Conservation (phyloP, 495 filamentous ascomycete species). For the Daldinia concentrica region DNA sequence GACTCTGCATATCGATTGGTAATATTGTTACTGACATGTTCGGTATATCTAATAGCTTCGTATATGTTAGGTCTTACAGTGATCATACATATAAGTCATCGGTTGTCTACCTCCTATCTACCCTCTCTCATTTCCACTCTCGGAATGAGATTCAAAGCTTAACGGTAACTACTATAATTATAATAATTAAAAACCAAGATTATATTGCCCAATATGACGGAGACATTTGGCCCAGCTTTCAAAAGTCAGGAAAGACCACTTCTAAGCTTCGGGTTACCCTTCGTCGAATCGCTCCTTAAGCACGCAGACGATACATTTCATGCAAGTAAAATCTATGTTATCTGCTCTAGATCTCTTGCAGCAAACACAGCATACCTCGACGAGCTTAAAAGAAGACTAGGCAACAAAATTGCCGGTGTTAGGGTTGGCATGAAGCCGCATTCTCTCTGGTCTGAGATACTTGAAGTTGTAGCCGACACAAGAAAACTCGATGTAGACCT, state of each 20-base stretch:
- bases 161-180: neutral
- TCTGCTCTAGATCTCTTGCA: conserved; percentile 63
- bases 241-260: conserved; percentile 32
- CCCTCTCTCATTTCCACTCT: neutral
- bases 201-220: conserved; percentile 18
- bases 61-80: neutral
- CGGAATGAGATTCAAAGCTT: neutral
- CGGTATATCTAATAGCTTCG: neutral
- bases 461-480: conserved; percentile 61
- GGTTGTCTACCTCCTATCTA: neutral
- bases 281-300: conserved; percentile 46
- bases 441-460: conserved; percentile 66
- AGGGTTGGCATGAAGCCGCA: conserved; percentile 66
- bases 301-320: conserved; percentile 53
- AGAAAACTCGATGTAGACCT: conserved; percentile 57
- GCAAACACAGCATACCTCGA: conserved; percentile 59
- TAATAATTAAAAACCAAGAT: neutral
- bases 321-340: conserved; percentile 64
- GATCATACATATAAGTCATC: neutral
- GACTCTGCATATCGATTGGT: neutral
- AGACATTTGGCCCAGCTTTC: conserved; percentile 42
- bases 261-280: conserved; percentile 50
- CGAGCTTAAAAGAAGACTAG: conserved; percentile 51
- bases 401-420: conserved; percentile 57
- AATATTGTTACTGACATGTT: neutral